These are phyloP conservation scores for Fomitopsis pinicola DNA, from an alignment of 1,284 basidiomycete species.

Conservation along the genomic window DNA sequence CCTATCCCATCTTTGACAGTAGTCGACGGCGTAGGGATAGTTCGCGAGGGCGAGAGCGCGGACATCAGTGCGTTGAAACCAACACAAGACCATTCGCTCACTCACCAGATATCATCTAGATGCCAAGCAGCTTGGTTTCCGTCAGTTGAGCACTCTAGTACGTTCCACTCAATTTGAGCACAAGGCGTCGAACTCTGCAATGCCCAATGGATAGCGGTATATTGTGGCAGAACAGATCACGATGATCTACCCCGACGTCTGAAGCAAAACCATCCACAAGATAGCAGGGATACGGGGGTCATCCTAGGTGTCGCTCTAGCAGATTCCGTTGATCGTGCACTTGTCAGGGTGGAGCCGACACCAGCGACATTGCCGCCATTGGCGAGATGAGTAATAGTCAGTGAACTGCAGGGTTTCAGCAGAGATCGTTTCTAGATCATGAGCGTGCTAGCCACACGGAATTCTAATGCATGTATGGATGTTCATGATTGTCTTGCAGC, in stretches of 20 bases:
- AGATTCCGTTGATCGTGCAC: no score
- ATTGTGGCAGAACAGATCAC: not conserved
- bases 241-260: not conserved
- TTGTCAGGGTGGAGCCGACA: no score
- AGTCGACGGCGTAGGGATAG: not conserved
- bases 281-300: not conserved
- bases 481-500: no score
- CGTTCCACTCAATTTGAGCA: not conserved
- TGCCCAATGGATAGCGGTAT: not conserved
- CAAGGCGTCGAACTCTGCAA: not conserved
- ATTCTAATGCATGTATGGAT: no score
- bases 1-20: not conserved
- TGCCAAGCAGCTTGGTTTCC: not conserved
- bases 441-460: no score
- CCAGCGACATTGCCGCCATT: no score
- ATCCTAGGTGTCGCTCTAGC: no score
- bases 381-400: no score
- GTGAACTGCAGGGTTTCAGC: no score
- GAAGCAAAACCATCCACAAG: not conserved
- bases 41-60: not conserved
- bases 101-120: not conserved
- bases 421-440: no score
- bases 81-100: not conserved
- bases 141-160: not conserved
- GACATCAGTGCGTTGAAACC: not conserved